Conservation (phyloP, 805 yeast genomes). For the Nakazawaea wyomingensis region DNA sequence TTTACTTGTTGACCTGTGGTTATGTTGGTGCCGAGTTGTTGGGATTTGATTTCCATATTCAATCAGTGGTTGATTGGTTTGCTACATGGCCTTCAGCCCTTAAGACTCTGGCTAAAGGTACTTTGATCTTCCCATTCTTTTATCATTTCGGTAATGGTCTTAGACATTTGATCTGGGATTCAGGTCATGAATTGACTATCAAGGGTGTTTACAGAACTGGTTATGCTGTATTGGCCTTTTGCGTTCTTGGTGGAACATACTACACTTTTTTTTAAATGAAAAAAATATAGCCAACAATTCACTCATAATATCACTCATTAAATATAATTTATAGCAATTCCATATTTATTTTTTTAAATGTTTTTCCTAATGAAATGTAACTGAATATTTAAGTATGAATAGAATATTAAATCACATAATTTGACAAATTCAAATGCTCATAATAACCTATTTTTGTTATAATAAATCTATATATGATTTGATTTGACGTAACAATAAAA, state of each 20-base stretch:
- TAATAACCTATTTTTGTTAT: too few relatives aligned
- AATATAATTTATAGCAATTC: too few relatives aligned
- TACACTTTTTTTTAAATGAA: slow-evolving; percentile 34
- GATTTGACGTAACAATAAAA: too few relatives aligned
- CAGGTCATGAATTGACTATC: slow-evolving; percentile 71
- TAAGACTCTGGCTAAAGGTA: slow-evolving; percentile 61
- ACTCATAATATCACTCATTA: neutral
- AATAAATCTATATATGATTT: too few relatives aligned
- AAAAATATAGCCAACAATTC: neutral
- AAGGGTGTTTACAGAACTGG: slow-evolving; percentile 94
- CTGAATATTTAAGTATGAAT: too few relatives aligned
- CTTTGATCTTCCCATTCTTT: slow-evolving; percentile 76
- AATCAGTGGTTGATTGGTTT: slow-evolving; percentile 46
- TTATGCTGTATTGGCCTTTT: slow-evolving; percentile 68
- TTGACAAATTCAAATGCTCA: too few relatives aligned
- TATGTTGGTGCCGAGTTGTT: slow-evolving; percentile 66
- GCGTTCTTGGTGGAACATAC: slow-evolving; percentile 54
- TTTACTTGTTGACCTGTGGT: slow-evolving; percentile 71
- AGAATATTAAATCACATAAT: too few relatives aligned
- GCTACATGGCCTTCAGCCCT: slow-evolving; percentile 60
- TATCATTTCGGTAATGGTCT: slow-evolving; percentile 84
- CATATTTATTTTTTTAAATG: too few relatives aligned
- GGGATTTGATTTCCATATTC: slow-evolving; percentile 53
- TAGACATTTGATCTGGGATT: slow-evolving; percentile 93
- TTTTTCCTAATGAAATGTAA: too few relatives aligned